Evolutionary conservation across 371 early-diverging fungal species (phyloP).

Genomic region (Conidiobolus incongruus): DNA sequence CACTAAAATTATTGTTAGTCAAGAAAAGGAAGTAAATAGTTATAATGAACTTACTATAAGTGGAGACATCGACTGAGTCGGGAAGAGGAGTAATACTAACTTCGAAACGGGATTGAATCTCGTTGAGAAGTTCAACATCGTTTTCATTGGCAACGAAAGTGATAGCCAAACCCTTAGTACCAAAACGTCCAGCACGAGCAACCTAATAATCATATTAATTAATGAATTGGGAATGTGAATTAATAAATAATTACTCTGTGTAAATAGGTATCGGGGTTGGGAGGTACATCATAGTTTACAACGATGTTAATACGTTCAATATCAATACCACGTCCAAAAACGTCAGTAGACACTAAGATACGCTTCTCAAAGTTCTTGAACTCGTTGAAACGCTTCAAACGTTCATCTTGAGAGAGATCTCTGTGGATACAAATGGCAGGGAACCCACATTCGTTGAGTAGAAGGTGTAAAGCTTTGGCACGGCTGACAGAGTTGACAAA

Average conservation of each 20-base stretch:
- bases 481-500: conserved; percentile 89
- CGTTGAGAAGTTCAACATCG: conserved; percentile 59
- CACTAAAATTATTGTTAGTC: too few species aligned
- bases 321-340: conserved; percentile 98
- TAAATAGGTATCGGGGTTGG: conserved; percentile 80
- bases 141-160: conserved; percentile 85
- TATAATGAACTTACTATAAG: conserved; percentile 48
- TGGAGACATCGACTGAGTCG: conserved; percentile 59
- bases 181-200: conserved; percentile 99
- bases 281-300: conserved; percentile 98
- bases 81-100: conserved; percentile 81
- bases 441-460: conserved; percentile 76
- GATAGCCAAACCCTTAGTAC: conserved; percentile 95
- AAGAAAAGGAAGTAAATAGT: too few species aligned
- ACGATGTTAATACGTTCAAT: conserved; percentile 97
- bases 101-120: conserved; percentile 90
- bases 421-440: conserved; percentile 88
- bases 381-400: conserved; percentile 72
- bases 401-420: conserved; percentile 72
- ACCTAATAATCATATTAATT: conserved; percentile 18
- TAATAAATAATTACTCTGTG: conserved; percentile 48
- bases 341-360: conserved; percentile 95
- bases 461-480: conserved; percentile 70
- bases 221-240: neutral
- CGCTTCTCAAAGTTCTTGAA: conserved; percentile 91